Base-by-base conservation (phyloP, 352 stramenopile species). In the Phytophthora tubulina region DNA sequence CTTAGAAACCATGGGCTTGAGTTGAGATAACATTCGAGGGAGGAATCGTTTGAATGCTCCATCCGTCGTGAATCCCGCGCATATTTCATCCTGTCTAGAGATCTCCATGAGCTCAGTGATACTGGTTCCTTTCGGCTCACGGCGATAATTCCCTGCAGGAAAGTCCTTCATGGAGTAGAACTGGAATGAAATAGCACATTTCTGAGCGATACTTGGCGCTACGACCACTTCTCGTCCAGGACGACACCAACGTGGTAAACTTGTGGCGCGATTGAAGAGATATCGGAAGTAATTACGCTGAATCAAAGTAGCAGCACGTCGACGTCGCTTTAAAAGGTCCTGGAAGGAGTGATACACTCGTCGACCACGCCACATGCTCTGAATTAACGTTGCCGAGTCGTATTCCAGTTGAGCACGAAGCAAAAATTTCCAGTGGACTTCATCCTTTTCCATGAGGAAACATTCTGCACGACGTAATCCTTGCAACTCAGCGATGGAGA, bases 131-230 rank as follows among this genome's bases (percentile, higher is more conserved):
- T 79, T 67, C 7, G 76, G 48, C 21, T 93, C 53, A 6, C 79
- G 75, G 14, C 73, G 73, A 73, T 86, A 92, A 44, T 94, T 95
- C 2, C 86, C 88, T 10, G 79, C 71, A 3, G 84, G 75, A 35
- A 95, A 94, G 55, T 95, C 88, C 56, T 87, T 93, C 30, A 77
- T 80, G 2, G 73, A 61, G 59, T 94, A 93, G 70, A 95, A 95
- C 57, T 92, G 83, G 69, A 95, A 95, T 14, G 74, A 80, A 38
- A 92, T 85, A 1, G 85, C 86, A 27, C 80, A 84, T 31, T 85
- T 88, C 32, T 80, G 75, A n/a, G 86, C 85, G 21, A 92, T 63
- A 27, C 79, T 90, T n/a, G 78, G 76, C 0, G 82, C 83, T 6
- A 92, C 75, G 30, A 95, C 44, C 17, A 94, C 84, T 61, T 95